phyloP scores from a whole-genome alignment of 768 basidiomycete genomes.

The Boletus vermiculosoides region DNA sequence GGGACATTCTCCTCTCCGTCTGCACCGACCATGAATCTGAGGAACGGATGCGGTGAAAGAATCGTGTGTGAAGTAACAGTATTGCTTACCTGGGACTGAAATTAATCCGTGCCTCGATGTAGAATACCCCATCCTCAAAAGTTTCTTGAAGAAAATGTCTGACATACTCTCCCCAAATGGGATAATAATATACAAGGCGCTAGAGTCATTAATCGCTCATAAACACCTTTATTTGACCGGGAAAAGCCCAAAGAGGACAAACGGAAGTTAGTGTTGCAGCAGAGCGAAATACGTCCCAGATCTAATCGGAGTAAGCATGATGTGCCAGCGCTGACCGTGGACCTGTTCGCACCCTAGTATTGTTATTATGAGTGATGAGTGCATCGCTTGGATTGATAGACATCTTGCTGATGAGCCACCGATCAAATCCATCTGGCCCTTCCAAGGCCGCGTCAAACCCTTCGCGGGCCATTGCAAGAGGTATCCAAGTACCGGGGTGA shows the following conservation, averaged over 20 bases:
- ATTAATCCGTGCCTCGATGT: slow-evolving; percentile 67
- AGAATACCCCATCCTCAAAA: slow-evolving; percentile 69
- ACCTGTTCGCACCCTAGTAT: slow-evolving; percentile 48
- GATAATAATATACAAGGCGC: slow-evolving; percentile 47
- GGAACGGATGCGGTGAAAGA: neutral
- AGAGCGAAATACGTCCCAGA: slow-evolving; percentile 70
- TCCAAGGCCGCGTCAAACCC: slow-evolving; percentile 52
- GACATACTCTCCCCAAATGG: slow-evolving; percentile 60
- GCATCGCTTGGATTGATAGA: slow-evolving; percentile 71
- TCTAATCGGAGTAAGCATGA: slow-evolving; percentile 39
- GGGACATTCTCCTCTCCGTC: slow-evolving; percentile 58
- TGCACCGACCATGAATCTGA: slow-evolving; percentile 53
- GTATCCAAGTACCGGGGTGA: slow-evolving; percentile 49
- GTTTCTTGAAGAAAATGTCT: slow-evolving; percentile 59
- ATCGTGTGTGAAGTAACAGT: neutral
- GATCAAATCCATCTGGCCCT: slow-evolving; percentile 65
- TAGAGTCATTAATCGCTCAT: slow-evolving; percentile 13
- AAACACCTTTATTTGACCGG: neutral
- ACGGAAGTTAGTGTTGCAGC: slow-evolving; percentile 52
- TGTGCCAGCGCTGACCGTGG: neutral
- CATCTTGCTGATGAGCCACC: slow-evolving; percentile 58
- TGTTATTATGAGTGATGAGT: slow-evolving; percentile 70
- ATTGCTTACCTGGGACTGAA: slow-evolving; percentile 53
- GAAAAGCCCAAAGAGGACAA: slow-evolving; percentile 16
- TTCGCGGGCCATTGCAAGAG: slow-evolving; percentile 51